Conservation (phyloP, 352 stramenopile species). For the Thraustotheca clavata region DNA sequence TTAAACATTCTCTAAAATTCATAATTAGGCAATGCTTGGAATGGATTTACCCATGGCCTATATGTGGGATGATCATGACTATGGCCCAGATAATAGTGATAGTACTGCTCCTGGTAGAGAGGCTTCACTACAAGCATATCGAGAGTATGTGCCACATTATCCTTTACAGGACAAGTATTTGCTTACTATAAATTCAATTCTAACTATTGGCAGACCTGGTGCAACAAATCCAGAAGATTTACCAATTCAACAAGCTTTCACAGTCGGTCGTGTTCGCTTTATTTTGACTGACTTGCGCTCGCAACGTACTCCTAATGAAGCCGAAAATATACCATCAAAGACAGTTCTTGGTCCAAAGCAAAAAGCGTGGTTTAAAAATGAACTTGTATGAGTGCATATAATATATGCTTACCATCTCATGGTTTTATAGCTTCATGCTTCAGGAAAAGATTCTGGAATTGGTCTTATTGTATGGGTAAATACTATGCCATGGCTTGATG, state of each 20-base stretch:
- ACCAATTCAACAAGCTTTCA: slow-evolving; percentile 72
- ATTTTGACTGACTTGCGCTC: slow-evolving; percentile 77
- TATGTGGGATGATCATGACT: slow-evolving; percentile 90
- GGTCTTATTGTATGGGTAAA: slow-evolving; percentile 77
- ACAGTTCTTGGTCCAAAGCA: slow-evolving; percentile 75
- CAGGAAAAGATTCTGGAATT: slow-evolving; percentile 42
- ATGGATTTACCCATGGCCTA: slow-evolving; percentile 82
- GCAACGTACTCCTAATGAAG: slow-evolving; percentile 53
- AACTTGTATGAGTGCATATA: slow-evolving; percentile 39
- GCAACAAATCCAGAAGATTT: background rate
- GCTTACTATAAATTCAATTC: too few species aligned
- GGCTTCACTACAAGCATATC: slow-evolving; percentile 67
- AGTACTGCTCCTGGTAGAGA: slow-evolving; percentile 57
- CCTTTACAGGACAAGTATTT: slow-evolving; percentile 26
- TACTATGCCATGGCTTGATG: slow-evolving; percentile 84
- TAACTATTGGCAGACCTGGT: background rate
- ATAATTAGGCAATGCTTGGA: slow-evolving; percentile 43
- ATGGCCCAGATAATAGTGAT: slow-evolving; percentile 83
- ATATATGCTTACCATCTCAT: background rate
- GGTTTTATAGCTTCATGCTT: background rate
- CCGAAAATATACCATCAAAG: slow-evolving; percentile 60
- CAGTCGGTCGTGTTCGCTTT: slow-evolving; percentile 76
- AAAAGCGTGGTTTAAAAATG: slow-evolving; percentile 80
- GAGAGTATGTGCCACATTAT: slow-evolving; percentile 78
- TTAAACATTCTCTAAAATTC: background rate